Conservation (phyloP, 345 rosid species). For the Lepidium aucheri region DNA sequence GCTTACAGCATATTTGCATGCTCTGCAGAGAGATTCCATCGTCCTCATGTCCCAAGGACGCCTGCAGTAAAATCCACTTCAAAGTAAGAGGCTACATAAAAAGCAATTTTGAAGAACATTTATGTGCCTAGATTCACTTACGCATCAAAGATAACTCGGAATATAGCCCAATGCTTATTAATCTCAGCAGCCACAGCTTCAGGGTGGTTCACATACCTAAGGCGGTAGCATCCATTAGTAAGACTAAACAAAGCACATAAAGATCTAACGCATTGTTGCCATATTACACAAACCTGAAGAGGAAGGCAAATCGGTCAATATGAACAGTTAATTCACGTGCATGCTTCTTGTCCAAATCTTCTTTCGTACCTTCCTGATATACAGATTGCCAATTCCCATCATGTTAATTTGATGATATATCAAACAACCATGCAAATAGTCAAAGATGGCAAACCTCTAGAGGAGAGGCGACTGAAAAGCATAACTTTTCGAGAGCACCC, state of each 20-base stretch:
- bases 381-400: background rate
- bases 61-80: constrained; percentile 40
- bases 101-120: constrained; percentile 1
- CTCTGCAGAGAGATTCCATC: constrained; percentile 98
- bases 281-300: constrained; percentile 64
- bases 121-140: constrained; percentile 34
- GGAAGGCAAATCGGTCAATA: constrained; percentile 92
- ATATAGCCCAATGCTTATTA: constrained; percentile 87
- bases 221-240: constrained; percentile 19
- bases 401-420: background rate
- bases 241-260: constrained; percentile 6
- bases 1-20: constrained; percentile 99
- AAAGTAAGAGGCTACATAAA: constrained; percentile 10
- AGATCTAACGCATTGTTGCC: background rate
- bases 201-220: constrained; percentile 90
- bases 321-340: constrained; percentile 88
- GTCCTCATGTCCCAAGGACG: constrained; percentile 99
- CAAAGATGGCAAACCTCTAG: constrained; percentile 52
- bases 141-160: constrained; percentile 86
- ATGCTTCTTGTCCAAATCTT: constrained; percentile 76
- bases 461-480: constrained; percentile 77
- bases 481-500: constrained; percentile 73
- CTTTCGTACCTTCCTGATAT: constrained; percentile 64
- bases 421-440: constrained; percentile 7
- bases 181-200: constrained; percentile 95